Evolutionary conservation across 2,329 filamentous ascomycete genomes (phyloP).

Genomic region (Penicillium olsonii): DNA sequence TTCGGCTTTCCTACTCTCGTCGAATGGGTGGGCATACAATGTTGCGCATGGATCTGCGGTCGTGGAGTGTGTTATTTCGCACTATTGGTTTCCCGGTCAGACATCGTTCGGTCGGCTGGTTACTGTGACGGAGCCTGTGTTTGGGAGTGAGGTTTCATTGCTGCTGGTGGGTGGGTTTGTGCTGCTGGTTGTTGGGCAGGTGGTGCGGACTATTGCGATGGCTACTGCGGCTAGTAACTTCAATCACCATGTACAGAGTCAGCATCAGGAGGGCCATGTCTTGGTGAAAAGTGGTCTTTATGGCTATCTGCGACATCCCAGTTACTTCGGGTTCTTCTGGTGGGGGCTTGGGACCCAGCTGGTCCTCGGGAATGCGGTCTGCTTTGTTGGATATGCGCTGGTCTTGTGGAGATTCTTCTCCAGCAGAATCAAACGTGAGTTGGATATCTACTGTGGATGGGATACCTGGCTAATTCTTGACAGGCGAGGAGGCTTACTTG

Average conservation of each 20-base stretch:
- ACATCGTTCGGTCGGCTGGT: conserved; percentile 40
- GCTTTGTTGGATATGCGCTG: conserved; percentile 69
- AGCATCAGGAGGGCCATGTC: conserved; percentile 68
- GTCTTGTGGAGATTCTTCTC: conserved; percentile 88
- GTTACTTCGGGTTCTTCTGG: conserved; percentile 98
- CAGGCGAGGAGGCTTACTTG: conserved; percentile 76
- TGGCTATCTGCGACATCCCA: conserved; percentile 73
- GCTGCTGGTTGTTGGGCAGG: conserved; percentile 70
- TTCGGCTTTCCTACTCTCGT: conserved; percentile 77
- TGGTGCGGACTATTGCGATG: conserved; percentile 81
- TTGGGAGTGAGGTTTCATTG: conserved; percentile 21
- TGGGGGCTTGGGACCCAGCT: conserved; percentile 96
- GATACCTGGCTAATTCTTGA: conserved; percentile 6
- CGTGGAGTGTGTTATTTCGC: conserved; percentile 63
- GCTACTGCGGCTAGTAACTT: conserved; percentile 84
- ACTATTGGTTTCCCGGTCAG: conserved; percentile 25
- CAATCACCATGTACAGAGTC: conserved; percentile 78
- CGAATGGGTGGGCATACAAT: conserved; percentile 82
- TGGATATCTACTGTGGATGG: not conserved
- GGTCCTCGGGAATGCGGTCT: conserved; percentile 80
- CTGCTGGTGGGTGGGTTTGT: conserved; percentile 59
- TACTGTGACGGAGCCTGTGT: conserved; percentile 45
- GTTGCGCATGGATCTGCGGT: conserved; percentile 77
- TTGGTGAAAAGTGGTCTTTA: conserved; percentile 88
- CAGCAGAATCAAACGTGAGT: conserved; percentile 65